Base-by-base conservation (phyloP, 805 yeast species). In the Isabelozyma pseudorhagii region DNA sequence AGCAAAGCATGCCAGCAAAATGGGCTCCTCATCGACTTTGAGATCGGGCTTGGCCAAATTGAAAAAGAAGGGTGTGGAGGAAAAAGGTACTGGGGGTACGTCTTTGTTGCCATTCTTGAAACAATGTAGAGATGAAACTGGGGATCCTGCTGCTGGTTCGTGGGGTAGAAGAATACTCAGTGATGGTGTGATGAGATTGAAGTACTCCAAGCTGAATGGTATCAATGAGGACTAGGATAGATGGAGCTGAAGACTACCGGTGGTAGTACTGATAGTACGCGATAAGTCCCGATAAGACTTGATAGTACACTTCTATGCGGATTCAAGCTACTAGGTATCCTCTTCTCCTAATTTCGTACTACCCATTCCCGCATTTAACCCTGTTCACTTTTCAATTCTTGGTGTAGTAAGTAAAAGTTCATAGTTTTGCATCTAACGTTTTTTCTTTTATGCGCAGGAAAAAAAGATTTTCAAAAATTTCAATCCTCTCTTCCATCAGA, bases 81-180 rank as follows among this genome's bases (percentile, higher is more conserved):
- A 80, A 54, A 81, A 82, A 58, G 97, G 98, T 13, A 92, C 98
- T 1, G 98, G 98, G 17, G 97, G 98, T 42, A 92, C 97, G 0
- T 84, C 96, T 0, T 75, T 92, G 59, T 79, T 92, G 50, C 97
- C 97, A 27, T 93, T 92, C 71, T 77, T 92, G 64, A 92, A 91
- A 67, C 97, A 93, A 68, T 93, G 97, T 58, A 81, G 97, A 66
- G 97, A 92, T 69, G 97, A 92, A 65, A 92, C 97, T 2, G 96
- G 96, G 41, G 94, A 87, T 58, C 82, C 91, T 10, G 97, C 97
- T 18, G 97, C 96, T 25, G 93, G 97, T 49, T 79, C 74, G 44
- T 91, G 97, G 97, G 97, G 96, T 63, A 82, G 82, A 62, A 78
- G 93, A 53, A 74, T 85, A 25, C 71, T 85, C 47, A 79, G 83